Conservation (phyloP, 306 rosid species). For the Pueraria montana region DNA sequence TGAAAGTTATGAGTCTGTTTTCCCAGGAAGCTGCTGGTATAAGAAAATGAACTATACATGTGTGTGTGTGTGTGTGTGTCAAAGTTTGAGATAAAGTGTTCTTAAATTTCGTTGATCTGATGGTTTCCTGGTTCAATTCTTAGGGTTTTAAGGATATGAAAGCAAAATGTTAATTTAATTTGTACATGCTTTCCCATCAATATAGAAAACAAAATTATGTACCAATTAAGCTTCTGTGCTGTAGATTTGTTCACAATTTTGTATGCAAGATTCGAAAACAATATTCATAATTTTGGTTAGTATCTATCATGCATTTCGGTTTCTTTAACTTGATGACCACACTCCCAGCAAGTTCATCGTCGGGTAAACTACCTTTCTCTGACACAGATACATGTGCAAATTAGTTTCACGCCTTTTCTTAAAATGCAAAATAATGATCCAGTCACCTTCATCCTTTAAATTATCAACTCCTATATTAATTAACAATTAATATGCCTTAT, state of each 20-base stretch:
- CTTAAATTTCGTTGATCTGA: not conserved
- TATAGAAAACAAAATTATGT: not conserved
- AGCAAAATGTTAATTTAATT: constrained; percentile 4
- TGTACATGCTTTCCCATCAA: not conserved
- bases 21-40: not conserved
- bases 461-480: not conserved
- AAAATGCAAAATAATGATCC: constrained; percentile 10
- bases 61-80: not conserved
- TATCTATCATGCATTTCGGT: constrained; percentile 7
- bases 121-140: constrained; percentile 7
- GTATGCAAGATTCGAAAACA: constrained; percentile 1
- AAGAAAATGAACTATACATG: not conserved
- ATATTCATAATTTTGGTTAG: not conserved
- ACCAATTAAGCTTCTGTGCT: not conserved
- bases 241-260: not conserved
- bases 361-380: constrained; percentile 11
- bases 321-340: not conserved
- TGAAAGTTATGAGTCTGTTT: not conserved
- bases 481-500: not conserved
- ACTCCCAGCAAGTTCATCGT: constrained; percentile 5
- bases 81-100: not conserved
- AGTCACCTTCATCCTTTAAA: not conserved
- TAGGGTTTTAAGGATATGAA: constrained; percentile 38
- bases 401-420: not conserved
- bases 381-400: constrained; percentile 1